Conservation (phyloP, 2,329 filamentous ascomycete species). For the Alternaria brassicicola region DNA sequence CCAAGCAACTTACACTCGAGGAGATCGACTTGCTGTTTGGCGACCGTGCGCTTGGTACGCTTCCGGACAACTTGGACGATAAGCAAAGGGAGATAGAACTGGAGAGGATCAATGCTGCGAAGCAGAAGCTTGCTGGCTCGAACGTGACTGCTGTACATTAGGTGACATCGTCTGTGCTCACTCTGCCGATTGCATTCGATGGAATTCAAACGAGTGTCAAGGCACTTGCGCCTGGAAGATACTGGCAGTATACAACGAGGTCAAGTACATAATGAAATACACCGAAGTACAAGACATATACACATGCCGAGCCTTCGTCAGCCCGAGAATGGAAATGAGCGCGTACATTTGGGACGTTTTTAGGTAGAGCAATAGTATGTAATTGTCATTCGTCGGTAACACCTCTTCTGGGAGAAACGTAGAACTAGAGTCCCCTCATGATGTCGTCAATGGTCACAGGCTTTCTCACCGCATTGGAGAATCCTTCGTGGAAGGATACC, state of each 20-base stretch:
- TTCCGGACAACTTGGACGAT: slow-evolving; percentile 53
- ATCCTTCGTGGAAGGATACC: slow-evolving; percentile 88
- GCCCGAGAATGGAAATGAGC: neutral
- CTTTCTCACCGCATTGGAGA: slow-evolving; percentile 90
- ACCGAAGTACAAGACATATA: neutral
- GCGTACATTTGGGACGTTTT: neutral
- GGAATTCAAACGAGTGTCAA: neutral
- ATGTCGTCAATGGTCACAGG: slow-evolving; percentile 82
- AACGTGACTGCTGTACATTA: slow-evolving; percentile 25
- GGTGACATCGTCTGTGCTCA: neutral
- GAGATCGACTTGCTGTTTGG: slow-evolving; percentile 65
- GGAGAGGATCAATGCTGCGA: slow-evolving; percentile 29
- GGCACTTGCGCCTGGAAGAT: neutral
- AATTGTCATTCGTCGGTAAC: neutral
- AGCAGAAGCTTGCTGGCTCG: slow-evolving; percentile 20
- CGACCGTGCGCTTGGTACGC: slow-evolving; percentile 55
- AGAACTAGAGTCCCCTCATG: slow-evolving; percentile 64
- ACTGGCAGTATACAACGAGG: neutral
- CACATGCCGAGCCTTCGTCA: neutral
- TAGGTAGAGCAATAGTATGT: neutral
- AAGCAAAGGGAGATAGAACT: slow-evolving; percentile 33
- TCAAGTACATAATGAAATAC: neutral
- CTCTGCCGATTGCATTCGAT: neutral
- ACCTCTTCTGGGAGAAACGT: neutral
- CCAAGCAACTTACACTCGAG: slow-evolving; percentile 57